Base-by-base conservation (phyloP, 2,329 filamentous ascomycete genomes). In the Helotiales sp. region DNA sequence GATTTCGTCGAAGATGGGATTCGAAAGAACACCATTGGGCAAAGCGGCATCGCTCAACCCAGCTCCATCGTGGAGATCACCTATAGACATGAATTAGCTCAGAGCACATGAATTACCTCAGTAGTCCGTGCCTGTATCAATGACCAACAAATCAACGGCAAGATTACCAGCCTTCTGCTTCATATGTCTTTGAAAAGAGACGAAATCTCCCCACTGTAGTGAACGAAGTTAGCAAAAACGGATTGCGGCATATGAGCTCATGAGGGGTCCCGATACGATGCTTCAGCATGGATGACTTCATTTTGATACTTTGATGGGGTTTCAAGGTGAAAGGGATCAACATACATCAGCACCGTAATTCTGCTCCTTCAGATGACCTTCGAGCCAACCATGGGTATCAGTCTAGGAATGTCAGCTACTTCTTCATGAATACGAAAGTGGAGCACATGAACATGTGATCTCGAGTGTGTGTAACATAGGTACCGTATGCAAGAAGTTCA, bases 1-100 rank as follows among this genome's bases (percentile, higher is more conserved):
- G 77, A 97, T 92, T 75, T 96, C 83, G 66, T 89, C 89, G 76
- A 95, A 89, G 64, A 97, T 94, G 70, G 93, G 91, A 76, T 93
- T 94, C 0, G 92, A 93, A 78, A 93, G 96, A 73, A 90, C 85
- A 32, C 95, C 95, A 76, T 96, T 96, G 11, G 95, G 95, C n/a
- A 86, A 83, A 0, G 92, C 96, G 3, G 90, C 91, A 77, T 98
- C 95, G 79, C 96, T 97, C 2, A 97, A 86, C 1, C 94, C 95
- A 76, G 96, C 97, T 32, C 95, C 93, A 79, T 97, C 95, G 73
- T 97, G 87, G 6, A 94, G 87, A 76, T 97, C 95, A 64, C 73
- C 71, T 73, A 26, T 52, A 30, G 5, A 37, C 55, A 13, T 10
- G 0, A 32, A 34, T 61, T 47, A 43, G 43, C 8, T 45, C 4